A percentile compares a stretch with the other conserved stretches of the same genome.
Evolutionary conservation across 495 filamentous ascomycete genomes (phyloP).

Genomic region (Aspergillus panamensis): DNA sequence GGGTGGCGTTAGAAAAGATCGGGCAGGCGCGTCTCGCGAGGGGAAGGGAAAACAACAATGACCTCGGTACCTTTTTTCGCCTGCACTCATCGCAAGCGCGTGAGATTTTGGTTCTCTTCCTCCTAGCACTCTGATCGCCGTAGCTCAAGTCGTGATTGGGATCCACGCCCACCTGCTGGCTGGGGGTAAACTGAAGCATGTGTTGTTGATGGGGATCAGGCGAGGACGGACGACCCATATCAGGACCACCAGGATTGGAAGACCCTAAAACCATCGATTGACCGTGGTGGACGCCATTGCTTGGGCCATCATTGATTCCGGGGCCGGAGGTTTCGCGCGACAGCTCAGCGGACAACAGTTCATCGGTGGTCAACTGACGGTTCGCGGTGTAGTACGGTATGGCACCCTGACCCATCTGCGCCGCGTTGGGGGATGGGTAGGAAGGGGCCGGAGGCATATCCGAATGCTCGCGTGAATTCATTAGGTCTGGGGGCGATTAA

Average conservation of each 20-base stretch:
- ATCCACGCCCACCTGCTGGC: slow-evolving; percentile 50
- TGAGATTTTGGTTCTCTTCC: slow-evolving; percentile 88
- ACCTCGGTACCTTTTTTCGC: slow-evolving; percentile 70
- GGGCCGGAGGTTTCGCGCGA: slow-evolving; percentile 44
- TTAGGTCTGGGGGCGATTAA: slow-evolving; percentile 20
- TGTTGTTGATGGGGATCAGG: slow-evolving; percentile 47
- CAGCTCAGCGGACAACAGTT: slow-evolving; percentile 44
- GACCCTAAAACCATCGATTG: slow-evolving; percentile 45
- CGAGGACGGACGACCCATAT: slow-evolving; percentile 39
- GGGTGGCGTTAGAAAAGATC: slow-evolving; percentile 22
- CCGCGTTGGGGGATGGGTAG: slow-evolving; percentile 47
- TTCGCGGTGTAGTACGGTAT: slow-evolving; percentile 44
- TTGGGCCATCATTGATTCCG: slow-evolving; percentile 41
- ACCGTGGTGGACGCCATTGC: slow-evolving; percentile 40
- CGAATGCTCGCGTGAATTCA: slow-evolving; percentile 48
- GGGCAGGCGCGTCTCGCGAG: slow-evolving; percentile 14
- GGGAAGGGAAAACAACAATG: slow-evolving; percentile 9
- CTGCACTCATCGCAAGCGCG: slow-evolving; percentile 93
- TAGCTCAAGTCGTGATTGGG: slow-evolving; percentile 49
- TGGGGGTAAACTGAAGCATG: slow-evolving; percentile 46
- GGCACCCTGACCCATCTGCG: slow-evolving; percentile 47
- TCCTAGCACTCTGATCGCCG: slow-evolving; percentile 63
- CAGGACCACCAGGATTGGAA: slow-evolving; percentile 33
- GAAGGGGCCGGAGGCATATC: slow-evolving; percentile 49
- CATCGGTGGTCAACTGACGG: slow-evolving; percentile 47